phyloP scores from a whole-genome alignment of 495 filamentous ascomycete species.

The Tricharina praecox region DNA sequence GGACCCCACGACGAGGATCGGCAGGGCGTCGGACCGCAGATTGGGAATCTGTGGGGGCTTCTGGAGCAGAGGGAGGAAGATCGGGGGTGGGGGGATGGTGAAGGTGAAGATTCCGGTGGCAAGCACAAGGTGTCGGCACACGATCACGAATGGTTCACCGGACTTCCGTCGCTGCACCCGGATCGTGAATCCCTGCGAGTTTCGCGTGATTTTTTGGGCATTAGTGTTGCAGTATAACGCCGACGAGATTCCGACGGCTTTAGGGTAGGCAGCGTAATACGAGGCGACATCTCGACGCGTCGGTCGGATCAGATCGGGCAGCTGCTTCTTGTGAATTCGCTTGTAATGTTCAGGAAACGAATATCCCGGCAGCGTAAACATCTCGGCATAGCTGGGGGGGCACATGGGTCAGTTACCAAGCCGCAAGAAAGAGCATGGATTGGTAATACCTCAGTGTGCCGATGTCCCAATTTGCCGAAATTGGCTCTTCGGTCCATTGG shows the following conservation, averaged over 20 bases:
- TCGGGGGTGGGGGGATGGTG: conserved; percentile 36
- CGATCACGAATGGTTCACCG: conserved; percentile 26
- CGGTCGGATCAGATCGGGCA: conserved; percentile 41
- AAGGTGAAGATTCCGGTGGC: conserved; percentile 48
- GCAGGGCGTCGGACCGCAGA: neutral
- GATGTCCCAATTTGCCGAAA: conserved; percentile 39
- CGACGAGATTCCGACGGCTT: conserved; percentile 37
- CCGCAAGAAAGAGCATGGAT: conserved; percentile 11
- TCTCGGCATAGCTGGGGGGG: conserved; percentile 42
- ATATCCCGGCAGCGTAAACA: conserved; percentile 49
- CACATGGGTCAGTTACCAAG: conserved; percentile 17
- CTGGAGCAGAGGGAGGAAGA: conserved; percentile 31
- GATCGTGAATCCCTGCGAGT: conserved; percentile 33
- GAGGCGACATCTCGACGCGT: conserved; percentile 41
- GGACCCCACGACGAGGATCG: conserved; percentile 37
- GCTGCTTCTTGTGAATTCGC: conserved; percentile 29
- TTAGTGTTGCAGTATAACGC: conserved; percentile 33
- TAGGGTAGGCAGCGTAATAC: conserved; percentile 42
- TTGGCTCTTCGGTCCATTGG: conserved; percentile 46
- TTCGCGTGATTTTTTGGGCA: conserved; percentile 33
- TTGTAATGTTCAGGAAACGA: conserved; percentile 40
- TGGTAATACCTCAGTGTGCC: conserved; percentile 34
- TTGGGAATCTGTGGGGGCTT: neutral
- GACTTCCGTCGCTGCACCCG: conserved; percentile 10
- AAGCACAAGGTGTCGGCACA: conserved; percentile 44